Evolutionary conservation across 78 protist genomes (phyloP), one percentile per base, ranked within the genome.

Genomic region (Dictyostelium discoideum): DNA sequence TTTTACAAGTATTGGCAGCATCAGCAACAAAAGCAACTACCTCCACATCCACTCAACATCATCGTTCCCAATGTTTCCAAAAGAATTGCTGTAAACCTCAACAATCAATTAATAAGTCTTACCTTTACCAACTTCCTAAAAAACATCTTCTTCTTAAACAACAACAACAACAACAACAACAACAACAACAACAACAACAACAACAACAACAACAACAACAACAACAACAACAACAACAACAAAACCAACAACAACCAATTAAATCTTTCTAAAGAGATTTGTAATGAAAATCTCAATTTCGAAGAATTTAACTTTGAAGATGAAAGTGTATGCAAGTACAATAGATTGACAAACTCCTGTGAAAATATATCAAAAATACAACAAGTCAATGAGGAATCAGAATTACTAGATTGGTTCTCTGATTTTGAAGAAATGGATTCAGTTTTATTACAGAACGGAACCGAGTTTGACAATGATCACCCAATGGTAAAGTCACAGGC

Each of bases 381-480:
- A 69, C n/a, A 37, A 10, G 29, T 40, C 65, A 29, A 54, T 32
- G 87, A 89, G 5, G 82, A 80, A 29, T n/a, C 26, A 0, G 65
- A 40, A 42, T 48, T 89, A 37, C 67, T 60, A 16, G 87, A 89
- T 11, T 89, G 94, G 94, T 89, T 89, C 48, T 22, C 86, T 7
- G 94, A 78, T 29, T 89, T 80, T 37, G 40, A 63, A 2, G 60
- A 79, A 16, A 78, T 80, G 82, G 86, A 82, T 16, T 50, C 40
- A 24, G 87, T 32, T 44, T 11, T 78, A 57, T 22, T 79, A 60
- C 48, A 83, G 57, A 48, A 87, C 37, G 85, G 84, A 67, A 10
- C 65, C 10, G 69, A 20, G 6, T 60, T 60, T 60, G 9, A 60
- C 69, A 29, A 76, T 77, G 83, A 13, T 14, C 46, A 78, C 3